These are phyloP conservation scores for Tremella fuciformis DNA, from an alignment of 768 basidiomycete genomes.

Conservation along the genomic window DNA sequence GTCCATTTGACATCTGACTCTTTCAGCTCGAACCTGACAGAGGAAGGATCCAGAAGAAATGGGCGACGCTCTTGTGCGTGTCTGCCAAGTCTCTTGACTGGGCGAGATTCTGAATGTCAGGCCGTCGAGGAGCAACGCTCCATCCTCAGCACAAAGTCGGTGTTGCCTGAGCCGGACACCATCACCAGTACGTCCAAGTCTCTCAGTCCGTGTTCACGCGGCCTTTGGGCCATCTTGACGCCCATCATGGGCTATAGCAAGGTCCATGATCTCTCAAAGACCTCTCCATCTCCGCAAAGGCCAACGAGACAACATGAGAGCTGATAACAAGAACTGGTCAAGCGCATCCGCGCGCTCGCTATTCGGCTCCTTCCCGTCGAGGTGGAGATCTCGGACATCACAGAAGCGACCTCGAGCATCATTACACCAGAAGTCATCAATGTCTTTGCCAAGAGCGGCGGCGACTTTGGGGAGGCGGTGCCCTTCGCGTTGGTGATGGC, in stretches of 20 bases:
- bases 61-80: slow-evolving; percentile 45
- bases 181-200: background rate
- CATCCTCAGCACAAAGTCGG: slow-evolving; percentile 34
- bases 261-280: background rate
- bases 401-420: slow-evolving; percentile 73
- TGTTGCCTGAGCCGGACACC: slow-evolving; percentile 44
- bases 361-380: slow-evolving; percentile 74
- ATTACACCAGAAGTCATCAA: slow-evolving; percentile 72
- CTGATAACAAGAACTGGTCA: slow-evolving; percentile 65
- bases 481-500: slow-evolving; percentile 40
- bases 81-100: background rate
- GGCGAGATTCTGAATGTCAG: slow-evolving; percentile 8
- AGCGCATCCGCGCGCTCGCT: slow-evolving; percentile 72
- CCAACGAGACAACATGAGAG: background rate
- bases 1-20: background rate
- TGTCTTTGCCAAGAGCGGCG: slow-evolving; percentile 74
- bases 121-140: slow-evolving; percentile 49
- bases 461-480: slow-evolving; percentile 82
- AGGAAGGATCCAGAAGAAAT: slow-evolving; percentile 13
- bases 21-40: background rate
- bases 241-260: background rate
- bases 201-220: no score
- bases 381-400: slow-evolving; percentile 65
- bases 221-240: slow-evolving; percentile 5
- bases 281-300: background rate